Evolutionary conservation across 2,329 filamentous ascomycete genomes (phyloP).

Genomic region (Trichoderma sp.): DNA sequence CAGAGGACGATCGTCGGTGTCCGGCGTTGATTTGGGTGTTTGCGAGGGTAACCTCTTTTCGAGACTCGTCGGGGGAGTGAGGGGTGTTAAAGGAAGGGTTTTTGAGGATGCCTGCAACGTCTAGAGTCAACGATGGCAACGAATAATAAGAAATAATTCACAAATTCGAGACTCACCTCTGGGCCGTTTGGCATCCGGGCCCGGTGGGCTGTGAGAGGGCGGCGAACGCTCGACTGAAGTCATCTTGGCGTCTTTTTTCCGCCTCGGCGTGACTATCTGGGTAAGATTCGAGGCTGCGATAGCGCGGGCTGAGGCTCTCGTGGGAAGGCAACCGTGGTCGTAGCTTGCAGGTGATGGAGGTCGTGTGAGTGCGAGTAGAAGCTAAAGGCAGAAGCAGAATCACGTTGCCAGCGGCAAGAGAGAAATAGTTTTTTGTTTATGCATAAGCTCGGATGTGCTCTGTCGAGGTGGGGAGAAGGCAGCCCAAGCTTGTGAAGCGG

Average conservation of each 20-base stretch:
- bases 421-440: neutral
- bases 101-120: conserved; percentile 80
- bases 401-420: conserved; percentile 4
- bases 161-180: conserved; percentile 37
- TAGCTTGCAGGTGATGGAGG: conserved; percentile 17
- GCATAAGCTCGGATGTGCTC: neutral
- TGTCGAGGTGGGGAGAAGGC: conserved; percentile 1
- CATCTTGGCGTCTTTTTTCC: conserved; percentile 34
- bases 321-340: neutral
- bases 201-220: conserved; percentile 41
- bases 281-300: neutral
- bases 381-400: neutral
- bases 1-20: conserved; percentile 75
- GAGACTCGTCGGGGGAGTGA: conserved; percentile 42
- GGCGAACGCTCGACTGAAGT: conserved; percentile 40
- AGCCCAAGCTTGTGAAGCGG: conserved; percentile 1
- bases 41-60: conserved; percentile 83
- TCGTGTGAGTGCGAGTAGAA: neutral
- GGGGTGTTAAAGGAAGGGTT: conserved; percentile 68
- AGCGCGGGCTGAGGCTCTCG: neutral
- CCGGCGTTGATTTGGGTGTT: conserved; percentile 96
- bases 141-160: neutral
- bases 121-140: neutral
- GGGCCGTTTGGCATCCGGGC: conserved; percentile 42
- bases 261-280: neutral